Conservation (phyloP, 148 eudicot genomes). For the Rhododendron molle region DNA sequence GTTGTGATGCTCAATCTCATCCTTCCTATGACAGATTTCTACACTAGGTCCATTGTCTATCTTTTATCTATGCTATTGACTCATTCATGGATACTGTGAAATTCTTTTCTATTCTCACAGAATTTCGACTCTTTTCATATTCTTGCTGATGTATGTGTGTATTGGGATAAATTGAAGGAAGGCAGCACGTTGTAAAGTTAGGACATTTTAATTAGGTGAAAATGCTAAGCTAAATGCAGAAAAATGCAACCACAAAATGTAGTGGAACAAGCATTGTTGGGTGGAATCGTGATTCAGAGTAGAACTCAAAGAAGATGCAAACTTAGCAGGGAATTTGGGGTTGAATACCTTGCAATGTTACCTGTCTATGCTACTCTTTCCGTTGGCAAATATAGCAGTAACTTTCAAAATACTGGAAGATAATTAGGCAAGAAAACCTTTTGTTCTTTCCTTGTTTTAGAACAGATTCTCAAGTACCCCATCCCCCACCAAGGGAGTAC, state of each 20-base stretch:
- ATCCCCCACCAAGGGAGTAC: background rate
- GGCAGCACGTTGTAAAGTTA: background rate
- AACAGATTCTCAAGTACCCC: background rate
- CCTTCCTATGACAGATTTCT: slow-evolving; percentile 35
- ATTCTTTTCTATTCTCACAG: background rate
- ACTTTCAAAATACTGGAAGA: background rate
- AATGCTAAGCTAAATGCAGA: background rate
- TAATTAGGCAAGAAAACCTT: background rate
- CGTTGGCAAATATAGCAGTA: background rate
- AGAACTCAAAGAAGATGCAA: background rate
- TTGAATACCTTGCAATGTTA: background rate
- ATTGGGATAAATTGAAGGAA: background rate
- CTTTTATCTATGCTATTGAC: background rate
- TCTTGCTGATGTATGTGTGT: background rate
- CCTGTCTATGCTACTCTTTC: background rate
- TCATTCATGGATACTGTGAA: background rate
- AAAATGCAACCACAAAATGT: background rate
- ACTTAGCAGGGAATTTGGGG: background rate
- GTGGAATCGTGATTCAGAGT: background rate
- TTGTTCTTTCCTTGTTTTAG: background rate
- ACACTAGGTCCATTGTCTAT: slow-evolving; percentile 30
- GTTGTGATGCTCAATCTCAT: slow-evolving; percentile 43
- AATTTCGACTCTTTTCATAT: background rate
- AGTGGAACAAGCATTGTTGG: background rate
- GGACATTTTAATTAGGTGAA: background rate